These are phyloP conservation scores for Microcos paniculata DNA, from an alignment of 345 rosid genomes.

Conservation along the genomic window DNA sequence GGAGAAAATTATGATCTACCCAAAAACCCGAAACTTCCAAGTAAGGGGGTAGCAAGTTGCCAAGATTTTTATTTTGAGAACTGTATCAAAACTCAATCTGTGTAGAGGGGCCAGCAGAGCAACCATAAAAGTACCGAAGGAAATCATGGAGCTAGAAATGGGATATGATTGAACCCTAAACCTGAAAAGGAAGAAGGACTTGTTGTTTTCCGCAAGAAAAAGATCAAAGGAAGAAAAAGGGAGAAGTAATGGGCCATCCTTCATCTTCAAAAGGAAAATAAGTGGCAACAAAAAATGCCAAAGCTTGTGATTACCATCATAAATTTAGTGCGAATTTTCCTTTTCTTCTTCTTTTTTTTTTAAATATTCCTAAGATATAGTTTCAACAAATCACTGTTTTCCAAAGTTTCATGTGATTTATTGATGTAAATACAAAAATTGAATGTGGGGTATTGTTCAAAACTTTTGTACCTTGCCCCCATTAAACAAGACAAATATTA, in stretches of 20 bases:
- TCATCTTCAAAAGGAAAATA: not conserved
- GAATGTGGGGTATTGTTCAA: conserved; percentile 15
- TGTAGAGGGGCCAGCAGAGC: not conserved
- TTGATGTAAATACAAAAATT: not conserved
- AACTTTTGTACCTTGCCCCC: not conserved
- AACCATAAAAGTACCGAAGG: not conserved
- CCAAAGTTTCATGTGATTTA: not conserved
- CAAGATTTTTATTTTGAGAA: not conserved
- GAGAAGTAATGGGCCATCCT: conserved; percentile 23
- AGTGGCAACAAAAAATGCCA: conserved; percentile 29
- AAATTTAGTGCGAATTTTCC: conserved; percentile 16
- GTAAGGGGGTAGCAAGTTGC: not conserved
- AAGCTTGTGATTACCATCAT: conserved; percentile 27
- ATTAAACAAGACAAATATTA: conserved; percentile 15
- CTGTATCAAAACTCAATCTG: not conserved
- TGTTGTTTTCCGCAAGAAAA: conserved; percentile 18
- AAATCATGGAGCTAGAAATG: conserved; percentile 10
- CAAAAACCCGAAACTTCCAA: not conserved
- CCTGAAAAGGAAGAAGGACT: conserved; percentile 6
- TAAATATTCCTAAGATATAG: not conserved
- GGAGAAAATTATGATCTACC: not conserved
- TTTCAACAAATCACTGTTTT: conserved; percentile 5
- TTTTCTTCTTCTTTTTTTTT: not conserved
- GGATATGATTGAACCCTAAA: conserved; percentile 14
- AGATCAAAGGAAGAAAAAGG: not conserved